Conservation (phyloP, 305 asterid species). For the Petunia hybrid region DNA sequence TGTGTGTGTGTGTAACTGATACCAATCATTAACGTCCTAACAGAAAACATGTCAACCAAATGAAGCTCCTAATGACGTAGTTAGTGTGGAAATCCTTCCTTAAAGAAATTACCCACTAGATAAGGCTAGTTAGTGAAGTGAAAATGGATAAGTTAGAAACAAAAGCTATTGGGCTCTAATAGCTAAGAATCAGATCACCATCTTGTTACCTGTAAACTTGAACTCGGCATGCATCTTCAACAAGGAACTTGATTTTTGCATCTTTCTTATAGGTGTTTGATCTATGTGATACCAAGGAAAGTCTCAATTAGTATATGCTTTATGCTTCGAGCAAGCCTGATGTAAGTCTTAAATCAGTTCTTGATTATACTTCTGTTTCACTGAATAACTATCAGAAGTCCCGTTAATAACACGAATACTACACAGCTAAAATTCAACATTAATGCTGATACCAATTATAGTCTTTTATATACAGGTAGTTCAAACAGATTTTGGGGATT, state of each 20-base stretch:
- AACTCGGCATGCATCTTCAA: background rate
- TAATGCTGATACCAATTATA: no score
- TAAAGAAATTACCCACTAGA: background rate
- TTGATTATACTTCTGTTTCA: background rate
- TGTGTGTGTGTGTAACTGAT: background rate
- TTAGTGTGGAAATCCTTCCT: background rate
- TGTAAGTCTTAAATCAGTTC: background rate
- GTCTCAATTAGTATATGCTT: background rate
- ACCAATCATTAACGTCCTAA: background rate
- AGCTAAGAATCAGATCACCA: background rate
- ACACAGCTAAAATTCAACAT: no score
- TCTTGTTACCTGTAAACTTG: background rate
- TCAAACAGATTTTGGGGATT: no score
- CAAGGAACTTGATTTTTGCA: background rate
- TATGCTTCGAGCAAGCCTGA: background rate
- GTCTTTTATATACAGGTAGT: no score
- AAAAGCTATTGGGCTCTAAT: background rate
- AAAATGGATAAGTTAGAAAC: conserved; percentile 4
- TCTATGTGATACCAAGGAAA: background rate
- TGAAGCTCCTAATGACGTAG: background rate
- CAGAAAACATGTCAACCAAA: conserved; percentile 6
- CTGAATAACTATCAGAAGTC: no score
- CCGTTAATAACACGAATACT: no score
- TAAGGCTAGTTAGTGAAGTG: conserved; percentile 4
- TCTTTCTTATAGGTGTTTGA: background rate